Conservation (phyloP, 202 grass and related monocot species). For the Schoenoplectus triqueter region DNA sequence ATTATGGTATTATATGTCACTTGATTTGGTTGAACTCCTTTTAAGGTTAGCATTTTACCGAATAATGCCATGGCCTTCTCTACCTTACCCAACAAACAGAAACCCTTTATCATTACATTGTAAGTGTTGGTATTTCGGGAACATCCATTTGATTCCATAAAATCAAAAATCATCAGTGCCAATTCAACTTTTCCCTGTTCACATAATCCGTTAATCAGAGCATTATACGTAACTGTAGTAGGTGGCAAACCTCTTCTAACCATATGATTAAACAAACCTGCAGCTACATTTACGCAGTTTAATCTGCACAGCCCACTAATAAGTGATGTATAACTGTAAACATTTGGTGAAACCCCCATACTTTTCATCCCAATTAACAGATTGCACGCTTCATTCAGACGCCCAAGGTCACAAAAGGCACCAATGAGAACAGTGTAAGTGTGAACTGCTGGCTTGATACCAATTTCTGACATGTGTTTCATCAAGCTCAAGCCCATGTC, state of each 20-base stretch:
- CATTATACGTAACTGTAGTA: slow-evolving; percentile 51
- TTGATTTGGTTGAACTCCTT: slow-evolving; percentile 47
- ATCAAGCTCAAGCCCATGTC: slow-evolving; percentile 50
- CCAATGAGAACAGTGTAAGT: slow-evolving; percentile 48
- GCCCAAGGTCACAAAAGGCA: slow-evolving; percentile 43
- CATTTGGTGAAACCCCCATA: slow-evolving; percentile 47
- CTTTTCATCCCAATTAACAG: slow-evolving; percentile 51
- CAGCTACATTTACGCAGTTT: slow-evolving; percentile 46
- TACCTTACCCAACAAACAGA: slow-evolving; percentile 47
- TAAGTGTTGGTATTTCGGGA: slow-evolving; percentile 49
- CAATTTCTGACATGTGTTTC: slow-evolving; percentile 47
- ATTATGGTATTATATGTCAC: slow-evolving; percentile 66
- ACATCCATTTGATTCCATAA: slow-evolving; percentile 47
- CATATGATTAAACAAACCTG: slow-evolving; percentile 71
- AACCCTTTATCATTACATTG: slow-evolving; percentile 62
- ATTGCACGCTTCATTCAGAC: slow-evolving; percentile 53
- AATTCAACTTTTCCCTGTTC: slow-evolving; percentile 42
- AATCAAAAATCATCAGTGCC: slow-evolving; percentile 48
- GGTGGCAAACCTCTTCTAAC: slow-evolving; percentile 47
- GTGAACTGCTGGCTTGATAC: slow-evolving; percentile 42
- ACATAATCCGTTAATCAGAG: slow-evolving; percentile 51
- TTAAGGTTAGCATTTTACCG: slow-evolving; percentile 41
- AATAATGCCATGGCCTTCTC: slow-evolving; percentile 57
- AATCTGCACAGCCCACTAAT: slow-evolving; percentile 51
- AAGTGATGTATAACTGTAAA: slow-evolving; percentile 55